Conservation (phyloP, 169 alveolate species). For the Amoebophrya sp. region DNA sequence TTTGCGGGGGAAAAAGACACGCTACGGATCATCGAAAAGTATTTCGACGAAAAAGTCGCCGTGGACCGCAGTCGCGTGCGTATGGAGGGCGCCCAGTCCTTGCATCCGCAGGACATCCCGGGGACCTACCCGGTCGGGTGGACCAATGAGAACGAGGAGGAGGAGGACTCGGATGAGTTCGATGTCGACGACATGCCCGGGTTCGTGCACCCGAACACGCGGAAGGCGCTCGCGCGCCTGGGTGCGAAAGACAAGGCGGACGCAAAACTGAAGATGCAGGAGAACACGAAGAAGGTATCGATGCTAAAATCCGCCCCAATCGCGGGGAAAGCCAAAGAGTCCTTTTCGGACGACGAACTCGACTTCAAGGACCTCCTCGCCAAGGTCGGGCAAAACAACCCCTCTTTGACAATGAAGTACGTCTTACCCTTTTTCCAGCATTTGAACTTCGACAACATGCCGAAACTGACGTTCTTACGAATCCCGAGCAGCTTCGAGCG, state of each 20-base stretch:
- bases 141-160: no score
- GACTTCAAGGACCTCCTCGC: neutral
- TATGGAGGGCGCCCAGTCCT: no score
- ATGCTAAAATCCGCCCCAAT: no score
- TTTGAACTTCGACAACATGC: neutral
- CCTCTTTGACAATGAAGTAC: neutral
- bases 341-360: neutral
- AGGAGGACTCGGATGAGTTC: neutral
- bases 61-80: no score
- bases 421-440: neutral
- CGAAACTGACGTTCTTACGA: neutral
- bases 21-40: neutral
- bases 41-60: neutral
- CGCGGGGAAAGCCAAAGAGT: neutral
- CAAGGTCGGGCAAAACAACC: neutral
- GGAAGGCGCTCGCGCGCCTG: neutral
- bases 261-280: no score
- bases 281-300: no score
- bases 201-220: neutral
- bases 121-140: no score
- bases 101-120: no score
- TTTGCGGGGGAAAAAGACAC: neutral
- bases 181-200: constrained; percentile 1
- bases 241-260: no score
- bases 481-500: neutral